A percentile compares a stretch with the other conserved stretches of the same genome.
phyloP scores from a whole-genome alignment of 805 yeast genomes.

The Candida taoyuanica region DNA sequence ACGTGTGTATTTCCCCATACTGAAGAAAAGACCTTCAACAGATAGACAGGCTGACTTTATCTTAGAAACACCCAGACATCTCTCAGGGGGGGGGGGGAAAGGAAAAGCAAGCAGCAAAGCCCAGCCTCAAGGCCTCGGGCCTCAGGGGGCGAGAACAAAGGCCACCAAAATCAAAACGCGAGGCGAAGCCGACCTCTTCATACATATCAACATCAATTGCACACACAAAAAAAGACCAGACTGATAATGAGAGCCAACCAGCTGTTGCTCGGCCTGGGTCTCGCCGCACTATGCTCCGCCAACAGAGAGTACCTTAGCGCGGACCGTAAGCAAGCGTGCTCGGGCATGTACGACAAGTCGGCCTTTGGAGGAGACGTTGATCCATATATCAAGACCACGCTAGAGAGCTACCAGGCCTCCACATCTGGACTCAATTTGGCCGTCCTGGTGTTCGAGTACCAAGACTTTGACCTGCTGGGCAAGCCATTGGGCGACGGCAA shows the following conservation, averaged over 20 bases:
- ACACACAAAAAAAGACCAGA: neutral
- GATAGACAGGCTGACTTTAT: too few relatives aligned
- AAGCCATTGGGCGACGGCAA: constrained; percentile 38
- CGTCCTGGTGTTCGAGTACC: constrained; percentile 77
- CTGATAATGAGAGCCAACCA: neutral
- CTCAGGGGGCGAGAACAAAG: too few relatives aligned
- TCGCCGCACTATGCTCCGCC: constrained; percentile 18
- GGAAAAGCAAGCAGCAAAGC: too few relatives aligned
- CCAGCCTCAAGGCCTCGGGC: too few relatives aligned
- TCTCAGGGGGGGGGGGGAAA: too few relatives aligned
- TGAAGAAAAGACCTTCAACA: too few relatives aligned
- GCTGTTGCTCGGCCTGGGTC: neutral
- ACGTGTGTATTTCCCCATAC: too few relatives aligned
- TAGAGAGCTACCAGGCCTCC: constrained; percentile 28
- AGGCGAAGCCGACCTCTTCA: neutral
- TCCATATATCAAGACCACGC: constrained; percentile 53
- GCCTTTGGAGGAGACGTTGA: constrained; percentile 82
- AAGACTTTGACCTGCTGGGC: constrained; percentile 71
- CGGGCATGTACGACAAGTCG: constrained; percentile 82
- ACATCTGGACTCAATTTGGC: constrained; percentile 42
- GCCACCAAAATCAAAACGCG: neutral
- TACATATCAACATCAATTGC: neutral
- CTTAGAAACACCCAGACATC: too few relatives aligned
- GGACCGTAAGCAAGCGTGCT: constrained; percentile 62
- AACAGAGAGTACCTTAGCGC: constrained; percentile 46